Percentiles rank a stretch among this genome's conserved stretches.
Evolutionary conservation across 495 filamentous ascomycete genomes (phyloP).

Genomic region (Annulohypoxylon stygium): DNA sequence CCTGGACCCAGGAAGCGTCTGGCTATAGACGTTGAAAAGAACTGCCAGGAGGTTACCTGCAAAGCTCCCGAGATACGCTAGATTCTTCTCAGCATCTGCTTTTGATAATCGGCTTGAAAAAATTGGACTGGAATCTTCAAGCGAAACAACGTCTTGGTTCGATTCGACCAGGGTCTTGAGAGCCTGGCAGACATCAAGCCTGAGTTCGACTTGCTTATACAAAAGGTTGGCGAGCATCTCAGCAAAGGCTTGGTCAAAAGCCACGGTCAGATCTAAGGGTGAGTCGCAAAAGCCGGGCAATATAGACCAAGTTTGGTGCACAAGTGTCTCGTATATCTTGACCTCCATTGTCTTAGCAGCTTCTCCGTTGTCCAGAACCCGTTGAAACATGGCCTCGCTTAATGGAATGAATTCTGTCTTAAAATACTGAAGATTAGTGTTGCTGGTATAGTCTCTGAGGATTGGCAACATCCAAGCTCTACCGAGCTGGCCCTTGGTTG

Average conservation of each 20-base stretch:
- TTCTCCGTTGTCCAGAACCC: constrained; percentile 80
- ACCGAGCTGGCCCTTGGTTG: constrained; percentile 80
- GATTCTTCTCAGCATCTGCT: constrained; percentile 77
- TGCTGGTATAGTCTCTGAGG: constrained; percentile 84
- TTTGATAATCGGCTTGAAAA: constrained; percentile 80
- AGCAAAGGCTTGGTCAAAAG: constrained; percentile 90
- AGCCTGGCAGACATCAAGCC: constrained; percentile 85
- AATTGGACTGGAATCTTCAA: constrained; percentile 73
- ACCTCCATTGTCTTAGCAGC: constrained; percentile 90
- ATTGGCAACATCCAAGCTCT: constrained; percentile 95
- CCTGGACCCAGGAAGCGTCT: constrained; percentile 91
- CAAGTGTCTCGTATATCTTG: constrained; percentile 96
- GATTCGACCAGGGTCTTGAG: constrained; percentile 91
- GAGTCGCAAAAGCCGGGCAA: constrained; percentile 96
- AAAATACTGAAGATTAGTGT: constrained; percentile 89
- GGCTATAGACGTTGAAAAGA: constrained; percentile 96
- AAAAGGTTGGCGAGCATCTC: constrained; percentile 91
- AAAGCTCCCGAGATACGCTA: constrained; percentile 81
- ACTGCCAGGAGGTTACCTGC: constrained; percentile 91
- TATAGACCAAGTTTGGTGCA: constrained; percentile 94
- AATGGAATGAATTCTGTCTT: constrained; percentile 85
- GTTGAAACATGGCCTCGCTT: constrained; percentile 90
- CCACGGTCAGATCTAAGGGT: constrained; percentile 79
- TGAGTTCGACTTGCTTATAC: constrained; percentile 89
- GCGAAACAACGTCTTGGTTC: constrained; percentile 78